Evolutionary conservation across 352 stramenopile species (phyloP).

Genomic region (Lagenidium sp.): DNA sequence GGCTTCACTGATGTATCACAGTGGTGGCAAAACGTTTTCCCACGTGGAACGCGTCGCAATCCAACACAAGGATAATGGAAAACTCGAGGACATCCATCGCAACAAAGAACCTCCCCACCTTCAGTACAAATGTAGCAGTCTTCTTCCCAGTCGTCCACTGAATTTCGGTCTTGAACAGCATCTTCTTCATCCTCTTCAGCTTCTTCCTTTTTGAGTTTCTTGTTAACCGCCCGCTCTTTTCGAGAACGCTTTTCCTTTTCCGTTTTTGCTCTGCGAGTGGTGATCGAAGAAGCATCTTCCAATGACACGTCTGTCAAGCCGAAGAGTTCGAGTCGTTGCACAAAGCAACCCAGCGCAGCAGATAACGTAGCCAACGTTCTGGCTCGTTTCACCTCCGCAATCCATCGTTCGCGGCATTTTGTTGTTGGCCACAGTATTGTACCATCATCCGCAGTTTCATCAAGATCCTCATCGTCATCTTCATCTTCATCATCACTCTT

Average conservation of each 20-base stretch:
- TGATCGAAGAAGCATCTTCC: constrained; percentile 27
- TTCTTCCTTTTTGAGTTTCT: constrained; percentile 56
- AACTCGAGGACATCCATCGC: constrained; percentile 85
- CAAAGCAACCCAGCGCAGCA: constrained; percentile 45
- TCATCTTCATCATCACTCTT: constrained; percentile 63
- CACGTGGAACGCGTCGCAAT: constrained; percentile 65
- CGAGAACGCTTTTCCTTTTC: constrained; percentile 64
- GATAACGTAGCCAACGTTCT: constrained; percentile 44
- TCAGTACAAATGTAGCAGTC: constrained; percentile 87
- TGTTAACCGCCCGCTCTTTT: constrained; percentile 61
- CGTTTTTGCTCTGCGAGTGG: constrained; percentile 40
- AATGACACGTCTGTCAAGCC: constrained; percentile 43
- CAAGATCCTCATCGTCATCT: constrained; percentile 68
- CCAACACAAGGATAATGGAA: constrained; percentile 88
- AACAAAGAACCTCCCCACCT: constrained; percentile 84
- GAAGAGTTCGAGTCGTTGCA: constrained; percentile 61
- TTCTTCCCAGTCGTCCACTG: constrained; percentile 80
- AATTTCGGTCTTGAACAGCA: constrained; percentile 22
- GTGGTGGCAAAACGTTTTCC: constrained; percentile 80
- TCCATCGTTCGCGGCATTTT: constrained; percentile 62
- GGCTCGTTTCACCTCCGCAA: constrained; percentile 43
- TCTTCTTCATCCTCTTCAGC: constrained; percentile 33
- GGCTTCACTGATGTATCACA: constrained; percentile 69
- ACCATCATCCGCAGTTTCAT: constrained; percentile 44
- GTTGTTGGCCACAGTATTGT: constrained; percentile 62